Base-by-base conservation (phyloP, 75 land plant species). In the Cupressus sempervirens region DNA sequence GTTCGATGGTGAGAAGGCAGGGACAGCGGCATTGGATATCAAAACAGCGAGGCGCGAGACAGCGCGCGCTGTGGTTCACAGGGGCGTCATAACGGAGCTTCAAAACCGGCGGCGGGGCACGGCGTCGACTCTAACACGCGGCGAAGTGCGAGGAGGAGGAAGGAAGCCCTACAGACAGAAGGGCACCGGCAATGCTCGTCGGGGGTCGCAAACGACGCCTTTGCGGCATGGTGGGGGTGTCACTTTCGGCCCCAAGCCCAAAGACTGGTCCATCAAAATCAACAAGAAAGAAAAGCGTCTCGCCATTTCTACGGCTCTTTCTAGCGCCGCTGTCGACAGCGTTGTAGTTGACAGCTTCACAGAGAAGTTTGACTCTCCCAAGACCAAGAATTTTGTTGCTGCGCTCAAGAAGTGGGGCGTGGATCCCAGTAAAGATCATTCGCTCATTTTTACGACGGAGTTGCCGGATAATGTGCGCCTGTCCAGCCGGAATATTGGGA, bases 211-310 rank as follows among this genome's bases (percentile, higher is more conserved):
- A 85, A 83, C 95, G 48, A 96, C 95, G 4, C 99, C 99, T 13
- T 89, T 97, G 52, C 88, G 96, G 12, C 98, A 95, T 29, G 98
- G 99, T 10, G 98, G 99, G 35, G 99, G 99, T 35, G 94, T 97
- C 73, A 84, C 93, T 35, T 97, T 97, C 86, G 99, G 99, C 8
- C 99, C 99, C 14, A 96, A 94, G 90, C 99, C 99, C 20, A 88
- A 83, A 84, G 99, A 97, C 86, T 97, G 99, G 98, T 83, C 86
- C 68, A 91, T 96, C 80, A 97, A 97, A 93, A 97, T 97, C 50
- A 97, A 97, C 89, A 86, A 88, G 77, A 97, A 97, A 90, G 99
- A 97, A 91, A 94, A 94, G 91, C 76, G 89, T 85, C 90, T 97
- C 58, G 99, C 99, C 23, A 89, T 96, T 40, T 93, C 96, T 62